Percentiles rank a stretch among this genome's conserved stretches.
Conservation (phyloP, 2,329 filamentous ascomycete species). For the Sphaerulina populicola region DNA sequence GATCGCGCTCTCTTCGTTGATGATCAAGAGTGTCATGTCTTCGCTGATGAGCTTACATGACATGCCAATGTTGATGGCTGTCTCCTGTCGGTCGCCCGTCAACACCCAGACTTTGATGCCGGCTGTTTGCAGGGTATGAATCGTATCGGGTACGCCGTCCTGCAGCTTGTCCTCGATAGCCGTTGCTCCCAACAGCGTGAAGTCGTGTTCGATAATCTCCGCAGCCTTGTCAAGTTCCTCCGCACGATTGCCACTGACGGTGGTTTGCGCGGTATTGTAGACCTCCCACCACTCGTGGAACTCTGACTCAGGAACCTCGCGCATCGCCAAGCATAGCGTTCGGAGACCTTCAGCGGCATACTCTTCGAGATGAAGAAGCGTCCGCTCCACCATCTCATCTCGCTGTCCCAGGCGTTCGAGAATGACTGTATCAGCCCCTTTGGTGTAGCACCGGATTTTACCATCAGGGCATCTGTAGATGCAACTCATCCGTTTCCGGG, state of each 20-base stretch:
- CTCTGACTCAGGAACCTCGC: slow-evolving; percentile 82
- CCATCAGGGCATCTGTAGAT: slow-evolving; percentile 96
- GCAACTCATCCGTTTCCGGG: slow-evolving; percentile 93
- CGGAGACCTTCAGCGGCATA: slow-evolving; percentile 94
- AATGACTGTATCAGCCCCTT: slow-evolving; percentile 96
- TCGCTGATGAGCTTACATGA: slow-evolving; percentile 97
- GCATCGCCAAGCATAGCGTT: slow-evolving; percentile 89
- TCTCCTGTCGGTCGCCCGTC: slow-evolving; percentile 95
- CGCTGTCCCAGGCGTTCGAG: slow-evolving; percentile 76
- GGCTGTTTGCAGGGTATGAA: slow-evolving; percentile 90
- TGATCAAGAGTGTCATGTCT: slow-evolving; percentile 94
- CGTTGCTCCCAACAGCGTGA: slow-evolving; percentile 85
- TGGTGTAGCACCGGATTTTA: slow-evolving; percentile 87
- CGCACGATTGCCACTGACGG: slow-evolving; percentile 81
- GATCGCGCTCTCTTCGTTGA: slow-evolving; percentile 77
- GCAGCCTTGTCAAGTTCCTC: slow-evolving; percentile 96
- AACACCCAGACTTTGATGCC: slow-evolving; percentile 99
- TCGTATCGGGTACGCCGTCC: slow-evolving; percentile 95
- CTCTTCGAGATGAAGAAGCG: slow-evolving; percentile 90
- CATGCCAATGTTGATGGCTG: slow-evolving; percentile 99
- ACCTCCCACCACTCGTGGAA: slow-evolving; percentile 80
- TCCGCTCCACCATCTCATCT: slow-evolving; percentile 76
- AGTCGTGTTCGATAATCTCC: slow-evolving; percentile 87
- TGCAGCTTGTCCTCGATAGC: slow-evolving; percentile 96
- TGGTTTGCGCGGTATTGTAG: slow-evolving; percentile 80